Evolutionary conservation across 2,329 filamentous ascomycete species (phyloP), one percentile per base, ranked within the genome.

Genomic region (Gremmenia infestans): DNA sequence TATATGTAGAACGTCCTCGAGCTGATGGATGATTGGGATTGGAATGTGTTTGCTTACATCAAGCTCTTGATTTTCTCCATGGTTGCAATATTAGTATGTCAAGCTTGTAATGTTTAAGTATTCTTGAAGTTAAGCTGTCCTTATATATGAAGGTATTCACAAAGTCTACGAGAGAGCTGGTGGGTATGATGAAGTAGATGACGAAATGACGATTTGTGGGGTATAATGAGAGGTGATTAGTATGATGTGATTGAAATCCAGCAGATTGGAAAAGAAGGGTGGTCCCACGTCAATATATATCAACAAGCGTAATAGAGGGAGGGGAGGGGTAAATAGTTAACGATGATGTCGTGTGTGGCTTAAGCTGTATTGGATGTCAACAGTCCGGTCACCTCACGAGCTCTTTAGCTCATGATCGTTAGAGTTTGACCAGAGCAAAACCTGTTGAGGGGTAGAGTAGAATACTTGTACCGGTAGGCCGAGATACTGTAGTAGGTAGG

Each of bases 301-400:
- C 14, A 45, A 49, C 25, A 35, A 32, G 28, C 14, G 22, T 6
- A 53, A 22, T 19, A 22, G 37, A 47, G 14, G 37, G 37, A 47
- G 46, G 14, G 37, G 37, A 47, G 46, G 48, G 53, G 28, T 6
- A 25, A 35, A 32, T 23, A 22, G 14, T 3, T 22, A 49, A 11
- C 45, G 25, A 49, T 56, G 55, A 57, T 57, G 55, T 57, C 55
- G 55, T 57, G 35, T 57, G 54, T 56, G 55, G 55, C 55, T 47
- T 47, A 37, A 45, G 40, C 50, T 50, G 12, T 17, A 49, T 37
- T 49, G 12, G 47, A 49, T 22, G 4, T 49, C 14, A 40, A 17
- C 37, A 40, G 37, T 17, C 37, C 15, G 1, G 37, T 7, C 15
- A 9, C 14, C n/a, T 40, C 15, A 40, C 15, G 11, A 19, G 47